Conservation (phyloP, 306 rosid species). For the Cucumis melo region DNA sequence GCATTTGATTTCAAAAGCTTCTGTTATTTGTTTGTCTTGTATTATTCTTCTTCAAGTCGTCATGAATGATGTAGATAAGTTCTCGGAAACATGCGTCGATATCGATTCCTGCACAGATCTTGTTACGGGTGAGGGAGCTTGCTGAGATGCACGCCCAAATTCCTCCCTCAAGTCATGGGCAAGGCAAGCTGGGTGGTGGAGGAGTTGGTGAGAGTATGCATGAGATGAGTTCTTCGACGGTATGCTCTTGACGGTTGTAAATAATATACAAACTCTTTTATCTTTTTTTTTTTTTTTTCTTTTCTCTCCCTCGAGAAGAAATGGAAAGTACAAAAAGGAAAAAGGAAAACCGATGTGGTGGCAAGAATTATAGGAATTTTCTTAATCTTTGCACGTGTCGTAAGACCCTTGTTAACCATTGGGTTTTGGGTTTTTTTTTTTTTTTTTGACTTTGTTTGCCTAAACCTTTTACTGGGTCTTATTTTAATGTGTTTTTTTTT, state of each 20-base stretch:
- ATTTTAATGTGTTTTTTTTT: neutral
- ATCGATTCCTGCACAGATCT: conserved; percentile 63
- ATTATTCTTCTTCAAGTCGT: neutral
- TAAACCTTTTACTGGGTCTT: neutral
- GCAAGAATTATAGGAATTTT: neutral
- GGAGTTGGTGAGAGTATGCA: conserved; percentile 21
- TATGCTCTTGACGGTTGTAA: conserved; percentile 66
- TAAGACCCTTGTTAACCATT: neutral
- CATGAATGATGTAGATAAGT: conserved; percentile 37
- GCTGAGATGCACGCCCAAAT: conserved; percentile 72
- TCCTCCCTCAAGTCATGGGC: conserved; percentile 47
- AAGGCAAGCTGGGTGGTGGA: conserved; percentile 25
- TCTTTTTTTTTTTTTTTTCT: conserved; percentile 18
- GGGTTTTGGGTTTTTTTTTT: neutral
- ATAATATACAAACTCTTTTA: conserved; percentile 13
- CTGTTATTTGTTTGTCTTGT: neutral
- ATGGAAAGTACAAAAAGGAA: neutral
- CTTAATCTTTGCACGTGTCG: neutral
- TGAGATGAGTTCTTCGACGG: conserved; percentile 27
- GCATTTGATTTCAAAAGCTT: neutral
- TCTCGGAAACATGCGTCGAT: conserved; percentile 63
- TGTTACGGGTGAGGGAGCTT: conserved; percentile 72
- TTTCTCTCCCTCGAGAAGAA: neutral
- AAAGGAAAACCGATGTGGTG: neutral
- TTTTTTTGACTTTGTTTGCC: neutral